Percentiles rank a stretch among this genome's conserved stretches.
Evolutionary conservation across 2,329 filamentous ascomycete species (phyloP).

Genomic region (Biscogniauxia marginata): DNA sequence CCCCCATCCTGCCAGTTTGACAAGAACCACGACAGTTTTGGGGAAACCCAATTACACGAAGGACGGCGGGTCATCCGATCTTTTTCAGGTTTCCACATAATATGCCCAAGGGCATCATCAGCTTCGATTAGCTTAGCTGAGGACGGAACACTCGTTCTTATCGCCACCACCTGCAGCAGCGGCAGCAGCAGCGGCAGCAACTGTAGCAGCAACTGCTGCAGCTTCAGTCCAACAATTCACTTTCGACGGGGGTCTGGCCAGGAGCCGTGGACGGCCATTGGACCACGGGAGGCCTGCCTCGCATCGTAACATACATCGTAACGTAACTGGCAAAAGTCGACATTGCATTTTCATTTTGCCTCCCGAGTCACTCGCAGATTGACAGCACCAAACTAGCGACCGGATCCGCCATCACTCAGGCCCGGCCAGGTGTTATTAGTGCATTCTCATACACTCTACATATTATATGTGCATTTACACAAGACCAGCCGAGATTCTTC

Average conservation of each 20-base stretch:
- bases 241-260: background rate
- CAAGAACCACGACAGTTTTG: background rate
- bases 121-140: background rate
- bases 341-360: too few species aligned
- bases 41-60: background rate
- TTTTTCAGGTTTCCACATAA: background rate
- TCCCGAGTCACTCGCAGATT: too few species aligned
- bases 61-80: background rate
- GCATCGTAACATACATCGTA: background rate
- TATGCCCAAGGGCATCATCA: background rate
- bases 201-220: background rate
- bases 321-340: too few species aligned
- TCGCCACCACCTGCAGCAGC: background rate
- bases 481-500: background rate
- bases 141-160: background rate
- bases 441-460: background rate
- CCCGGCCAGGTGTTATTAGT: too few species aligned
- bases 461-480: background rate
- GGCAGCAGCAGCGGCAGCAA: too few species aligned
- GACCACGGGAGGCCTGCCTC: background rate
- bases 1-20: background rate
- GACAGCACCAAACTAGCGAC: too few species aligned
- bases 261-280: background rate
- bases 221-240: background rate
- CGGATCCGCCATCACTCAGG: background rate